Evolutionary conservation across 163 green algal genomes (phyloP).

Genomic region (Scenedesmus sp.): DNA sequence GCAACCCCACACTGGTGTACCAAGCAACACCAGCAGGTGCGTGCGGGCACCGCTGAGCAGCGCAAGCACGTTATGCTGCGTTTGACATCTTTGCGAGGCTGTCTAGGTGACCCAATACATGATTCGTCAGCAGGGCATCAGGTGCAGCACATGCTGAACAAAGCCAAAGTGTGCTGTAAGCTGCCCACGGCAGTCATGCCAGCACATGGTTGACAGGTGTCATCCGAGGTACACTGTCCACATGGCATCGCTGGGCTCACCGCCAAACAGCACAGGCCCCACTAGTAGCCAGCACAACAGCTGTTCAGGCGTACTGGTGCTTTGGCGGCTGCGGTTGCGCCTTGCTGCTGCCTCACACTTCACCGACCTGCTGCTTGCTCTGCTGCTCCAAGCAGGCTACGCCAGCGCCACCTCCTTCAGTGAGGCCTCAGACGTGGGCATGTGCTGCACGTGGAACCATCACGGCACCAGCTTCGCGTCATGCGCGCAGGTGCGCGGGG

Average conservation of each 20-base stretch:
- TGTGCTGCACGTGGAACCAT: conserved; percentile 80
- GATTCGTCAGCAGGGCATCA: no score
- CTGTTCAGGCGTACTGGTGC: no score
- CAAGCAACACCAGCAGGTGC: conserved; percentile 61
- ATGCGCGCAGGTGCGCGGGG: background rate
- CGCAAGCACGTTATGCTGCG: no score
- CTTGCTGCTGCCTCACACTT: background rate
- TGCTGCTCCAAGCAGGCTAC: conserved; percentile 49
- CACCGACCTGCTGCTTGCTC: background rate
- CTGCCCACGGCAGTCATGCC: background rate
- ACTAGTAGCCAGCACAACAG: no score
- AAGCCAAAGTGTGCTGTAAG: no score
- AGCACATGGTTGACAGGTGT: no score
- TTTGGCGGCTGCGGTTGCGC: background rate
- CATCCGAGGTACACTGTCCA: no score
- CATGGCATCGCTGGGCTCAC: background rate
- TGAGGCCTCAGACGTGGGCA: conserved; percentile 74
- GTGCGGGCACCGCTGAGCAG: background rate
- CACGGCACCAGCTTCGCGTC: conserved; percentile 71
- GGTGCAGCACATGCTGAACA: no score
- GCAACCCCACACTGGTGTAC: conserved; percentile 70
- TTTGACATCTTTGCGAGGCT: no score
- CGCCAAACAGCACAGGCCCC: background rate
- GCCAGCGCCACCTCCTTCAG: conserved; percentile 17
- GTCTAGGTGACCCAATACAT: no score